Conservation (phyloP, 352 stramenopile species). For the Phytophthora nicotianae region DNA sequence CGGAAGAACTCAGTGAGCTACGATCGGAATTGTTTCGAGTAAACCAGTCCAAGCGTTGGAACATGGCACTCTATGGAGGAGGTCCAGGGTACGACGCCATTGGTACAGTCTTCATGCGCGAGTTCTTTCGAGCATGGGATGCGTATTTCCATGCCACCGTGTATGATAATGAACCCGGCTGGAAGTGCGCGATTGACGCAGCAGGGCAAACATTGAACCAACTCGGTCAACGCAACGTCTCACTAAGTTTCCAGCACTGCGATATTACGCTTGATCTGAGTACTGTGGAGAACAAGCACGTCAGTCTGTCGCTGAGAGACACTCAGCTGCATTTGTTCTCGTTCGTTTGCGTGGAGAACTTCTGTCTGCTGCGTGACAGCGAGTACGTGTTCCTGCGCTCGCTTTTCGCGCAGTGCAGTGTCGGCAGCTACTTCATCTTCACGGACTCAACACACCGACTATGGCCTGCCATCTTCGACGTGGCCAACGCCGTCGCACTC, state of each 20-base stretch:
- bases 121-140: slow-evolving; percentile 55
- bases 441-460: slow-evolving; percentile 76
- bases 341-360: slow-evolving; percentile 81
- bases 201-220: slow-evolving; percentile 37
- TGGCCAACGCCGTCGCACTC: slow-evolving; percentile 35
- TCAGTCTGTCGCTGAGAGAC: slow-evolving; percentile 25
- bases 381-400: slow-evolving; percentile 59
- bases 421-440: slow-evolving; percentile 64
- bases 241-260: slow-evolving; percentile 54
- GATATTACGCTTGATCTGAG: slow-evolving; percentile 64
- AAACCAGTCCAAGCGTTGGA: slow-evolving; percentile 37
- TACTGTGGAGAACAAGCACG: slow-evolving; percentile 42
- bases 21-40: slow-evolving; percentile 57
- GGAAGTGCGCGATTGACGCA: slow-evolving; percentile 46
- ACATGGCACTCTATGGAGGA: slow-evolving; percentile 65
- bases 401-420: slow-evolving; percentile 42
- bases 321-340: slow-evolving; percentile 69
- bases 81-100: slow-evolving; percentile 63
- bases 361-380: slow-evolving; percentile 50
- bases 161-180: slow-evolving; percentile 77
- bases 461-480: slow-evolving; percentile 61
- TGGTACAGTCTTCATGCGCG: slow-evolving; percentile 58
- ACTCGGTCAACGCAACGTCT: slow-evolving; percentile 24
- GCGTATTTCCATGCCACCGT: slow-evolving; percentile 56
- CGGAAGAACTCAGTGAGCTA: slow-evolving; percentile 49